Conservation (phyloP, 306 rosid genomes). For the Castanea mollissima region DNA sequence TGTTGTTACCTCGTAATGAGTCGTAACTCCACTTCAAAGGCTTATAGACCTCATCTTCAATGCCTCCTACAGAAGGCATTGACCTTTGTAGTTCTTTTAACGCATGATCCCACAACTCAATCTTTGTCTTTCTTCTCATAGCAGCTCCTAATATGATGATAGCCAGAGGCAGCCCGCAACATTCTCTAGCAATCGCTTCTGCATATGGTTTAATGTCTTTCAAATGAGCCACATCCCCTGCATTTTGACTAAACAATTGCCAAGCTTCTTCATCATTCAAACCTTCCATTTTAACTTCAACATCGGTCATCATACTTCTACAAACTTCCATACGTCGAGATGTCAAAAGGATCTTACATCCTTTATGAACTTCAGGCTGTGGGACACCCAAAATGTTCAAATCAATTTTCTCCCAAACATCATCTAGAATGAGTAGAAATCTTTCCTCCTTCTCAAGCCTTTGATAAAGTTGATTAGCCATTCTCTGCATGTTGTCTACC, state of each 20-base stretch:
- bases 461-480: conserved; percentile 1
- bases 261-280: conserved; percentile 20
- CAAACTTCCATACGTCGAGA: conserved; percentile 13
- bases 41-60: conserved; percentile 11
- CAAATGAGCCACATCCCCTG: conserved; percentile 9
- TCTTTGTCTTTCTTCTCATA: conserved; percentile 24
- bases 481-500: conserved; percentile 13
- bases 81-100: conserved; percentile 9
- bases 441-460: conserved; percentile 7
- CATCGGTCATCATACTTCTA: conserved; percentile 17
- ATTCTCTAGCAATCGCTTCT: conserved; percentile 10
- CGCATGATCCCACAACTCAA: conserved; percentile 18
- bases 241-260: conserved; percentile 14
- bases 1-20: neutral
- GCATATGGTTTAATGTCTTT: conserved; percentile 5
- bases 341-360: neutral
- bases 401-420: neutral
- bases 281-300: conserved; percentile 9
- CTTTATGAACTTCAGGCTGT: neutral
- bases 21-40: conserved; percentile 25
- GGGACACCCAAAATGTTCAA: neutral
- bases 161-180: conserved; percentile 28
- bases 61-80: neutral
- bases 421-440: neutral
- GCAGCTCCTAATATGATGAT: conserved; percentile 20